Conservation (phyloP, 495 filamentous ascomycete species). For the Penicillium coprophilum region DNA sequence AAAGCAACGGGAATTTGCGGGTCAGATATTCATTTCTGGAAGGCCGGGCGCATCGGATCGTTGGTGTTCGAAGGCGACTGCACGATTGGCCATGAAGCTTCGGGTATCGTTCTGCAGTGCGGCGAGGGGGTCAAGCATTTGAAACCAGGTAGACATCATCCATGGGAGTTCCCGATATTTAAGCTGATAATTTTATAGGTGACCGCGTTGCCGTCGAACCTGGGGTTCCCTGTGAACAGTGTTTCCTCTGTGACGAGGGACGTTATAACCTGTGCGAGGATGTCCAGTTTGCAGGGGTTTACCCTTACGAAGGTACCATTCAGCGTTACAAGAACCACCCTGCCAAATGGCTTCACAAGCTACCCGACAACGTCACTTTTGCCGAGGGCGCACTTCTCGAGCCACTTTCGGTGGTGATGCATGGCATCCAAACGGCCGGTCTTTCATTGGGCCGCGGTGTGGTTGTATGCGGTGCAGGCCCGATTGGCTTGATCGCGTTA, state of each 20-base stretch:
- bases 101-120: conserved; percentile 64
- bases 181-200: conserved; percentile 35
- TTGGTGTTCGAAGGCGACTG: conserved; percentile 66
- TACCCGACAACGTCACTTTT: conserved; percentile 61
- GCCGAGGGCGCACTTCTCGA: conserved; percentile 72
- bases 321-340: conserved; percentile 65
- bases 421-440: conserved; percentile 58
- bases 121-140: conserved; percentile 47
- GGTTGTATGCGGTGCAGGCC: conserved; percentile 73
- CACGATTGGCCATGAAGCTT: conserved; percentile 77
- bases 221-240: conserved; percentile 66
- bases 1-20: conserved; percentile 54
- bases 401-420: conserved; percentile 73
- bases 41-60: conserved; percentile 72
- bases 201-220: conserved; percentile 76
- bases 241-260: conserved; percentile 61
- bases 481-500: conserved; percentile 69
- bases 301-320: conserved; percentile 57
- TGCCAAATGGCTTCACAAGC: conserved; percentile 56
- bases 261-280: conserved; percentile 77
- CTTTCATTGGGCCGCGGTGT: conserved; percentile 54
- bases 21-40: conserved; percentile 78
- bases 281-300: conserved; percentile 66
- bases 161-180: too few relatives aligned
- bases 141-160: conserved; percentile 28